Evolutionary conservation across 805 yeast species (phyloP).

Genomic region (Komagataella phaffii): DNA sequence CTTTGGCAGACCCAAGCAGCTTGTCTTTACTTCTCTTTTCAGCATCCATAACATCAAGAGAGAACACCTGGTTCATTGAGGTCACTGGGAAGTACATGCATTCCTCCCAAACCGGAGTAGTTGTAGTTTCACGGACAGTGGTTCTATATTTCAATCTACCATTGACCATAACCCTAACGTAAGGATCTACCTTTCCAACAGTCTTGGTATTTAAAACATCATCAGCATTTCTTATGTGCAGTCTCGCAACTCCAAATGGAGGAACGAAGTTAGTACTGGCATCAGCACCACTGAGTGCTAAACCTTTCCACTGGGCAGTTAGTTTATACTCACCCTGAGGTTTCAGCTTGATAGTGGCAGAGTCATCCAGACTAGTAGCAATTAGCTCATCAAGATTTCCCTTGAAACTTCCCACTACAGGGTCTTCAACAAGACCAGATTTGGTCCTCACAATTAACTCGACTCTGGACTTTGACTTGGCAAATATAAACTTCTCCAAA

Average conservation of each 20-base stretch:
- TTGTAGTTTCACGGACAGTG: conserved; percentile 34
- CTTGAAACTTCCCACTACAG: conserved; percentile 38
- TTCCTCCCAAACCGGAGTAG: conserved; percentile 46
- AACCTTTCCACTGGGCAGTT: conserved; percentile 58
- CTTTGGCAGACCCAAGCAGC: conserved; percentile 41
- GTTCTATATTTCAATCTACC: conserved; percentile 47
- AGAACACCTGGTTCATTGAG: conserved; percentile 44
- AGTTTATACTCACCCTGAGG: conserved; percentile 45
- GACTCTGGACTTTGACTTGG: conserved; percentile 42
- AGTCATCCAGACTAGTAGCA: conserved; percentile 34
- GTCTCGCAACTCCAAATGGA: conserved; percentile 54
- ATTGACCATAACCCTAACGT: conserved; percentile 43
- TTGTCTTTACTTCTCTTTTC: conserved; percentile 54
- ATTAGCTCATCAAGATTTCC: conserved; percentile 41
- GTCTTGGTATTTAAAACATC: conserved; percentile 45
- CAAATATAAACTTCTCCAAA: conserved; percentile 46
- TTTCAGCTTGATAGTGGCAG: conserved; percentile 31
- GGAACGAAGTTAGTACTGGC: conserved; percentile 31
- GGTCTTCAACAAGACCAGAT: conserved; percentile 30
- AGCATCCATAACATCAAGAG: conserved; percentile 51
- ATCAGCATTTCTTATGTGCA: conserved; percentile 40
- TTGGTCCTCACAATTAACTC: conserved; percentile 50
- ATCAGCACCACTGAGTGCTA: conserved; percentile 38
- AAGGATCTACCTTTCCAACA: conserved; percentile 68
- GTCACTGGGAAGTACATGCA: conserved; percentile 47